Evolutionary conservation across 1,139 yeast genomes (phyloP).

Genomic region (Yamadazyma dendronema): DNA sequence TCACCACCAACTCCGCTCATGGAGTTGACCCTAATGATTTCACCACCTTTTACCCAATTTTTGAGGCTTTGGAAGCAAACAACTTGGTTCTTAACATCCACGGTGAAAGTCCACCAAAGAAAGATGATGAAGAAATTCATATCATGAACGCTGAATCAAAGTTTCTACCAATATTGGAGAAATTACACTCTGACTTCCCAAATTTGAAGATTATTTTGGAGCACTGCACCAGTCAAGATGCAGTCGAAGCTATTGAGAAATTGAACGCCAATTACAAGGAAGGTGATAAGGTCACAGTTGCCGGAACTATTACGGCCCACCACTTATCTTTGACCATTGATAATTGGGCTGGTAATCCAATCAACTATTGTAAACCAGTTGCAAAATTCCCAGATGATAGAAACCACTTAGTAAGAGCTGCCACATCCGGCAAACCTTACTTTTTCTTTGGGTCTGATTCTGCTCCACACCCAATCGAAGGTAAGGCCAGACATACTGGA

Average conservation of each 20-base stretch:
- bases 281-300: constrained; percentile 55
- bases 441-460: constrained; percentile 97
- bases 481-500: constrained; percentile 72
- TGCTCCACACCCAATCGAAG: constrained; percentile 89
- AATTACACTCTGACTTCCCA: constrained; percentile 82
- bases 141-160: constrained; percentile 92
- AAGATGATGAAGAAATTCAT: constrained; percentile 57
- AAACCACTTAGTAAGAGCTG: constrained; percentile 78
- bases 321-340: constrained; percentile 87
- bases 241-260: constrained; percentile 70
- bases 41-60: constrained; percentile 81
- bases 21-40: constrained; percentile 95
- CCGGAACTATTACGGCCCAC: constrained; percentile 95
- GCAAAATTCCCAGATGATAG: constrained; percentile 89
- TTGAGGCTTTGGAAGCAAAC: constrained; percentile 80
- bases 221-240: constrained; percentile 92
- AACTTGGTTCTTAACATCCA: constrained; percentile 81
- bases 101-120: constrained; percentile 86
- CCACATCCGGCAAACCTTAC: constrained; percentile 87
- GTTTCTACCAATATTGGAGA: constrained; percentile 85
- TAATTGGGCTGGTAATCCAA: constrained; percentile 95
- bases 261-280: constrained; percentile 56
- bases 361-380: constrained; percentile 95
- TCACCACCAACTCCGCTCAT: constrained; percentile 89
- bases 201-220: constrained; percentile 82